Base-by-base conservation (phyloP, 495 filamentous ascomycete species). In the Aspergillus egyptiacus region DNA sequence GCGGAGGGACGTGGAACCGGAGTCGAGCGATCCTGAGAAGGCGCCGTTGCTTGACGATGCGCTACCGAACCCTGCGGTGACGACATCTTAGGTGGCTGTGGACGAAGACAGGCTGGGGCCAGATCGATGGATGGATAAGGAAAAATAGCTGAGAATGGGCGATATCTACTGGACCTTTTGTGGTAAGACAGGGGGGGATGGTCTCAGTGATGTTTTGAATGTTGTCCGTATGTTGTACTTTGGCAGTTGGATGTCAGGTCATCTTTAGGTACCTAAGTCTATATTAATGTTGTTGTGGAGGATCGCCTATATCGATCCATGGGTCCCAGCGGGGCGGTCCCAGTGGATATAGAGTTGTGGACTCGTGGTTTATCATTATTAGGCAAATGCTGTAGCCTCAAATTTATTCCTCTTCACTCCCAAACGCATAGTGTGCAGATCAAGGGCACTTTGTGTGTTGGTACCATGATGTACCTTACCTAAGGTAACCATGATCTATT, bases 11-110 rank as follows among this genome's bases (percentile, higher is more conserved):
- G 65, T 56, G 5, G 59, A 65, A 11, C 64, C 67, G 4, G 68
- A 70, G 42, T 46, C 61, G 5, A 42, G 53, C 6, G 69, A 73
- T 27, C 67, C 67, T 18, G 71, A 74, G 52, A 54, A 70, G 38
- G 59, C 68, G 56, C 71, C 71, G 2, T 48, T 74, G 60, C 67
- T 74, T 35, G 63, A 68, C 28, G 63, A 71, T 15, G 46, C 54
- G 14, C 28, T 31, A 11, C 42, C 50, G 4, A 54, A 45, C 39
- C 53, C 55, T 13, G 51, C 49, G 2, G 23, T n/a, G n/a, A n/a
- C 30, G 14, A 38, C 27, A 17, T 30, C 43, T 27, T 52, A 30
- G 22, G 8, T 20, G 25, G 11, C 13, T 36, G 6, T 4, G 8
- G 5, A 6, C 7, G 8, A 31, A 14, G 11, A 45, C 17, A 19